phyloP scores from a whole-genome alignment of 2,329 filamentous ascomycete genomes.

The Fusarium graminum region DNA sequence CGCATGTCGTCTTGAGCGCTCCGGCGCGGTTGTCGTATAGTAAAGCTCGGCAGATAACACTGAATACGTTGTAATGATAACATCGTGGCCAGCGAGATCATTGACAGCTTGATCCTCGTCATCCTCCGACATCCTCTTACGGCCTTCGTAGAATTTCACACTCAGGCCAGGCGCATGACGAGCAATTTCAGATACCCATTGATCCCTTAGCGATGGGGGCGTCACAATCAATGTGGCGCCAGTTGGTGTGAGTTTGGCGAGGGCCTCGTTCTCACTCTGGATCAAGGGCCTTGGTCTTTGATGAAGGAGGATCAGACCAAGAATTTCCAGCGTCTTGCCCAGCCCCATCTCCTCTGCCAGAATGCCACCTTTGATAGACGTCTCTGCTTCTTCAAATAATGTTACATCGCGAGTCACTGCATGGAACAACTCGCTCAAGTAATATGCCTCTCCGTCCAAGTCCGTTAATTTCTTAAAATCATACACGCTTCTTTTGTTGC shows the following conservation, averaged over 20 bases:
- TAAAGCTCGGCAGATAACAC: slow-evolving; percentile 85
- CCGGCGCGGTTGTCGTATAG: slow-evolving; percentile 77
- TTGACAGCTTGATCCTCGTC: slow-evolving; percentile 58
- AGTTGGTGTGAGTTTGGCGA: slow-evolving; percentile 60
- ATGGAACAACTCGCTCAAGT: slow-evolving; percentile 74
- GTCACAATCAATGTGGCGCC: slow-evolving; percentile 73
- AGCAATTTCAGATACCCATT: slow-evolving; percentile 72
- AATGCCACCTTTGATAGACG: slow-evolving; percentile 70
- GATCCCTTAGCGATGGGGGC: slow-evolving; percentile 67
- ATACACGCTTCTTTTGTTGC: slow-evolving; percentile 30
- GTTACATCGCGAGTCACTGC: slow-evolving; percentile 65
- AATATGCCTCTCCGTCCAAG: slow-evolving; percentile 57
- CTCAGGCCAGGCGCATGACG: slow-evolving; percentile 69
- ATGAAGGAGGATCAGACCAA: slow-evolving; percentile 77
- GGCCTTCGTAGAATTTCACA: slow-evolving; percentile 69
- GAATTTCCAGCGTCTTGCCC: slow-evolving; percentile 83
- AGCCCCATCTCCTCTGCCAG: slow-evolving; percentile 87
- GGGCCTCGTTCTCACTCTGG: slow-evolving; percentile 35
- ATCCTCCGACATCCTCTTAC: slow-evolving; percentile 53
- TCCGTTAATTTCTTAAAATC: slow-evolving; percentile 55
- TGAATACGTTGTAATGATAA: slow-evolving; percentile 74
- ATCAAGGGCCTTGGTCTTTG: slow-evolving; percentile 55
- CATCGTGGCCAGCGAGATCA: slow-evolving; percentile 64
- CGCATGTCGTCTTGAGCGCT: slow-evolving; percentile 74
- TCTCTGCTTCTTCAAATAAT: slow-evolving; percentile 59